Base-by-base conservation (phyloP, 2,329 filamentous ascomycete species). In the Neonectria hederae region DNA sequence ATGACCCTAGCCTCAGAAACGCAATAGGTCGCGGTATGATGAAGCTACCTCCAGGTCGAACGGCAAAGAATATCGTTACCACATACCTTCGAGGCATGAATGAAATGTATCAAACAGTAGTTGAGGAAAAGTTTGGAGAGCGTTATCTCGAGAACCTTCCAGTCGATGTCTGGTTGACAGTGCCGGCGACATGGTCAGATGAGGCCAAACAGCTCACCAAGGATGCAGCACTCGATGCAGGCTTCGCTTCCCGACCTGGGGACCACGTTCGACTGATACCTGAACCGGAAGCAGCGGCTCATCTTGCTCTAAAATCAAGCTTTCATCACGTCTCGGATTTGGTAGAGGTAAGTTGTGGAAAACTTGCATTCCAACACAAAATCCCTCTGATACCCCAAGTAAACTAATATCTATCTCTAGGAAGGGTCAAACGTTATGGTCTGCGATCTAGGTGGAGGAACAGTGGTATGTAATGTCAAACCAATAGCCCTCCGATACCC, bases 321-420 rank as follows among this genome's bases (percentile, higher is more conserved):
- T 7, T 65, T 5, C 24, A 63, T 11, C 32, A 26, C 17, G 3
- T 65, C 1, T 52, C 63, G 17, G 21, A 35, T 21, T 92, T 91
- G 65, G 88, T 92, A 3, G 82, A 89, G 70, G 65, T 64, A 32
- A 38, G 54, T 28, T 28, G 7, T 28, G 26, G 26, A 28, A 28
- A 28, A 28, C 28, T 28, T 28, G 10, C 28, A 28, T 3, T 28
- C 28, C 28, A 28, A 28, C 28, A 28, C 28, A 28, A n/a, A n/a
- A n/a, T n/a, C n/a, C n/a, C n/a, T n/a, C n/a, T n/a, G n/a, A n/a
- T n/a, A n/a, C n/a, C n/a, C n/a, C 28, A 28, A 28, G n/a, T 30
- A 86, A 85, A 17, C 13, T 21, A 21, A 35, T 11, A 10, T 35
- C 5, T 35, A 13, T 14, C n/a, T 32, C 5, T 4, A 62, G 59